Evolutionary conservation across 805 yeast genomes (phyloP), one percentile per base, ranked within the genome.

Genomic region (Ogataea ganodermae): DNA sequence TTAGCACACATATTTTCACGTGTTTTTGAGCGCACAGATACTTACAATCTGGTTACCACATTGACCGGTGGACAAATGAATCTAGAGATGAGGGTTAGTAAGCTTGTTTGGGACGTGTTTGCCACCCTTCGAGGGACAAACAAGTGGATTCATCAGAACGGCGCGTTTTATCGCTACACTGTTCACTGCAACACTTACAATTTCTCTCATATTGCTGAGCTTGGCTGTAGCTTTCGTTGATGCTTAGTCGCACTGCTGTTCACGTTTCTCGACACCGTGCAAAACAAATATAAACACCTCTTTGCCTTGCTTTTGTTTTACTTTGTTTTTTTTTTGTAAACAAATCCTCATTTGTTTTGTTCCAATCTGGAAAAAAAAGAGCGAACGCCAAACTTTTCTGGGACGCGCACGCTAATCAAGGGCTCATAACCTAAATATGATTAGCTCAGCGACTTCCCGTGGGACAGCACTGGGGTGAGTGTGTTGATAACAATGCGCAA

Each of bases 51-150:
- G 98, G 81, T 91, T 91, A 83, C 97, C 97, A 82, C 97, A 90
- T 77, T 91, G 98, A 72, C 98, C 98, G 49, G 96, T 86, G 50
- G 97, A 91, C 71, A 91, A 80, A 73, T 91, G 97, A 71, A 91
- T 89, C 94, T 84, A 69, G n/a, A 49, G 18, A 20, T 20, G 3
- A 8, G 16, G 14, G 58, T 54, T 56, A 56, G 57, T 54, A 46
- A 30, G 31, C 14, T 28, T 2, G 4, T 12, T 4, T 40, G n/a
- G n/a, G n/a, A n/a, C n/a, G n/a, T n/a, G n/a, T n/a, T n/a, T 27
- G 31, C 16, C 33, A n/a, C 33, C n/a, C 33, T n/a, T n/a, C n/a
- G n/a, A n/a, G n/a, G n/a, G n/a, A n/a, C n/a, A n/a, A n/a, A n/a
- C n/a, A n/a, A n/a, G n/a, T n/a, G n/a, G n/a, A n/a, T n/a, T n/a